These are phyloP conservation scores for Phytophthora pisi DNA, from an alignment of 352 stramenopile species.

Conservation along the genomic window DNA sequence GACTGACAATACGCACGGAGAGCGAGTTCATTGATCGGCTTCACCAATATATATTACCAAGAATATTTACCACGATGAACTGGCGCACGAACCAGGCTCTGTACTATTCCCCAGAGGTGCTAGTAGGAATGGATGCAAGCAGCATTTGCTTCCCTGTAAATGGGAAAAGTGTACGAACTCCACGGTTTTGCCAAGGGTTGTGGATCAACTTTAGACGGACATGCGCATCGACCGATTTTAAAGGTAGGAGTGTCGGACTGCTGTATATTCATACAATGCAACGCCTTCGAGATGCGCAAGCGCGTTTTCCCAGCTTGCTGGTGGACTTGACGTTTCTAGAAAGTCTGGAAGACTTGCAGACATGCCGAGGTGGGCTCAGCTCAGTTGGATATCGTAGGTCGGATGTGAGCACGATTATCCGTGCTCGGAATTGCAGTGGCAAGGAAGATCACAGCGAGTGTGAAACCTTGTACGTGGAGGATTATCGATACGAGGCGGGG, in stretches of 20 bases:
- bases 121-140: constrained; percentile 1
- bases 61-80: constrained; percentile 27
- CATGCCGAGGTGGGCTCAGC: constrained; percentile 4
- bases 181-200: constrained; percentile 21
- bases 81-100: constrained; percentile 37
- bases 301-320: constrained; percentile 5
- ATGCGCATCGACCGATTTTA: constrained; percentile 2
- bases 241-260: constrained; percentile 7
- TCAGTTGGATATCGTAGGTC: constrained; percentile 12
- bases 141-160: constrained; percentile 20
- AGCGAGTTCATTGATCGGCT: constrained; percentile 37
- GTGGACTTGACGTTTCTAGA: constrained; percentile 23
- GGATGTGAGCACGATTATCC: constrained; percentile 26
- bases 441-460: constrained; percentile 3
- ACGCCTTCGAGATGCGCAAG: constrained; percentile 7
- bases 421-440: constrained; percentile 12
- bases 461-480: constrained; percentile 39
- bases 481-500: constrained; percentile 42
- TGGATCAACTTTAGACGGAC: constrained; percentile 26
- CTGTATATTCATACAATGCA: constrained; percentile 15
- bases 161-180: background rate
- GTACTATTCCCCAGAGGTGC: constrained; percentile 27
- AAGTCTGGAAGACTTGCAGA: constrained; percentile 26
- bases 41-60: constrained; percentile 41
- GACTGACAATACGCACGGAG: constrained; percentile 13